Conservation (phyloP, 2,329 filamentous ascomycete species). For the Pseudogymnoascus sp. region DNA sequence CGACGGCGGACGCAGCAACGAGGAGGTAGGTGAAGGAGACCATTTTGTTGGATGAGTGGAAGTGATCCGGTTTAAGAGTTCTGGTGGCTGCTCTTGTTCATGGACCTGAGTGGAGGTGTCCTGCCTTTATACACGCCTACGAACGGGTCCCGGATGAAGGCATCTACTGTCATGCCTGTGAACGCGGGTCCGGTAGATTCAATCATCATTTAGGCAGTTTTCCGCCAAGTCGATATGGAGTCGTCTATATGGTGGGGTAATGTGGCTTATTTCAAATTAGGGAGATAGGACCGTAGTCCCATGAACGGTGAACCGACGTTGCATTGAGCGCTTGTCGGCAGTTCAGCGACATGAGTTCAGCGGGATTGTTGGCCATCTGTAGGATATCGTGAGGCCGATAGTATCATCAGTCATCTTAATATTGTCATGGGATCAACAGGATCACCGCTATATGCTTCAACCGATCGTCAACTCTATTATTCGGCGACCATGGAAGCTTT, state of each 20-base stretch:
- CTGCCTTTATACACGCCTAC: background rate
- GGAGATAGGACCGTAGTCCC: background rate
- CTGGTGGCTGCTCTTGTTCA: background rate
- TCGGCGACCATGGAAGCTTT: background rate
- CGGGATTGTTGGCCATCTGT: background rate
- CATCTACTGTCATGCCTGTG: background rate
- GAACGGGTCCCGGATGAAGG: background rate
- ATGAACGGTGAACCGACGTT: background rate
- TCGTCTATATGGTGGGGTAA: background rate
- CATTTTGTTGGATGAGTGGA: background rate
- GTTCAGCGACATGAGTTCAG: background rate
- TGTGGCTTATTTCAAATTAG: background rate
- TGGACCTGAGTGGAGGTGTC: background rate
- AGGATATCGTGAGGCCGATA: background rate
- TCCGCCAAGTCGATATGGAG: background rate
- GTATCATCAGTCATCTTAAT: background rate
- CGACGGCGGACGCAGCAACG: background rate
- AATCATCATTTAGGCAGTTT: slow-evolving; percentile 4
- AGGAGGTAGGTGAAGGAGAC: background rate
- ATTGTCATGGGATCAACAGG: no score
- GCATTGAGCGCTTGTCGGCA: background rate
- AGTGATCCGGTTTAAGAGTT: no score
- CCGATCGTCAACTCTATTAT: slow-evolving; percentile 5
- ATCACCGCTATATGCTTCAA: background rate
- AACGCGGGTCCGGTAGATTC: background rate